Conservation (phyloP, 805 yeast genomes). For the Starmerella ratchasimensis region DNA sequence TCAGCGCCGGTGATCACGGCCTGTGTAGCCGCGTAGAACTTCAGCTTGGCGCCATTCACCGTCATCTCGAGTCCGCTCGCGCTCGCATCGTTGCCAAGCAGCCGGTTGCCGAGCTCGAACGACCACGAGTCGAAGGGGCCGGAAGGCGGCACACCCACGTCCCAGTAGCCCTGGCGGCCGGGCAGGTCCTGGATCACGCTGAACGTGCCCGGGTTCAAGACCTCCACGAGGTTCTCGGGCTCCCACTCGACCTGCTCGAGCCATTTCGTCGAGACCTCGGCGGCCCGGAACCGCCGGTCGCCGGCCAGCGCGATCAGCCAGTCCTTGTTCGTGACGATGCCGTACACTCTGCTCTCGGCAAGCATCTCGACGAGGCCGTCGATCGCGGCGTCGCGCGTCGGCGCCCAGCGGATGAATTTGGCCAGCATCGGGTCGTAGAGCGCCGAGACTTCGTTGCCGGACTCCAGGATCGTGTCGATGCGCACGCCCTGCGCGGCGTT, state of each 20-base stretch:
- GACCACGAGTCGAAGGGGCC: conserved; percentile 96
- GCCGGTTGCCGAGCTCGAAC: conserved; percentile 73
- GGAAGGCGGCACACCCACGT: conserved; percentile 93
- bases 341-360: conserved; percentile 72
- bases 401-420: conserved; percentile 88
- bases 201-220: conserved; percentile 80
- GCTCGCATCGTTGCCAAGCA: conserved; percentile 69
- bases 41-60: conserved; percentile 67
- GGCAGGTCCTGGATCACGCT: conserved; percentile 95
- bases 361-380: conserved; percentile 63
- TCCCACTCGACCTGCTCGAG: conserved; percentile 56
- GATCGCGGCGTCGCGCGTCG: conserved; percentile 74
- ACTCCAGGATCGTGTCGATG: not conserved
- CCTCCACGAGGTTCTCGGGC: conserved; percentile 71
- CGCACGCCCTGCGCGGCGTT: not conserved
- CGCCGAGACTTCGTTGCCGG: not conserved
- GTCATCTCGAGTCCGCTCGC: conserved; percentile 91
- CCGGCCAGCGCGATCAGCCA: conserved; percentile 74
- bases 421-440: conserved; percentile 80
- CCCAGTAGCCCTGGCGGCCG: conserved; percentile 72
- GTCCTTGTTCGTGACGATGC: conserved; percentile 81
- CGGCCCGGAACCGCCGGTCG: conserved; percentile 69
- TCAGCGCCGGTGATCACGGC: conserved; percentile 82
- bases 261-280: conserved; percentile 73
- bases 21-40: conserved; percentile 68